Conservation (phyloP, 306 rosid genomes). For the Cucumis sativus region Cucumber_9930_V3 NC_026658.2:14971001-14971500, state of each 20-base stretch:
- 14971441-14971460: slow-evolving; percentile 31
- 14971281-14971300: slow-evolving; percentile 28
- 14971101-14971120: slow-evolving; percentile 30
- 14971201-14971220: background rate
- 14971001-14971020: slow-evolving; percentile 29
- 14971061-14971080: slow-evolving; percentile 40
- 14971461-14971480: slow-evolving; percentile 47
- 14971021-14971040: slow-evolving; percentile 46
- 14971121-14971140: slow-evolving; percentile 30
- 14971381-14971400: slow-evolving; percentile 41
- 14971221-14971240: background rate
- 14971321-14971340: slow-evolving; percentile 24
- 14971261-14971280: slow-evolving; percentile 35
- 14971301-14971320: slow-evolving; percentile 9
- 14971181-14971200: no score
- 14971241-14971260: slow-evolving; percentile 36
- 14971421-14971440: slow-evolving; percentile 64
- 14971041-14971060: slow-evolving; percentile 40
- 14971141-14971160: slow-evolving; percentile 14
- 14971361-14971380: slow-evolving; percentile 27
- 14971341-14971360: slow-evolving; percentile 29
- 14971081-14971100: slow-evolving; percentile 43
- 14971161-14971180: no score
- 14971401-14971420: slow-evolving; percentile 66
- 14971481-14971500: slow-evolving; percentile 51